These are phyloP conservation scores for Volvox carteri DNA, from an alignment of 163 green algal species.

Conservation along the genomic window DNA sequence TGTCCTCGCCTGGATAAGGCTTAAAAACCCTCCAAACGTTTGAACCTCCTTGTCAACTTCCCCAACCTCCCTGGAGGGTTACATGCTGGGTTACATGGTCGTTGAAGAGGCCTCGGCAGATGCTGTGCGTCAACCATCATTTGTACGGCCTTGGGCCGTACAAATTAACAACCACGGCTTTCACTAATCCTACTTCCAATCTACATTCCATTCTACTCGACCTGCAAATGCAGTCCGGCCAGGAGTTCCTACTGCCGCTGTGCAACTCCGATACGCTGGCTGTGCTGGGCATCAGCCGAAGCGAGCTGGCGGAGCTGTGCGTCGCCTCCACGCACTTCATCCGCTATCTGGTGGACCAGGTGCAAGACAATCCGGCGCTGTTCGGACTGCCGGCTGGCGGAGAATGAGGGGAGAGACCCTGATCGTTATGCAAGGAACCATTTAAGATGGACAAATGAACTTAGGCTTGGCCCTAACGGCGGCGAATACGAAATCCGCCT, in stretches of 20 bases:
- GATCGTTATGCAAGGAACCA: no score
- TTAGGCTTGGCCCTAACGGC: no score
- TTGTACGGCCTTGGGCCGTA: not conserved
- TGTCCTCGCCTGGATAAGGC: no score
- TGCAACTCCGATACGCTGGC: constrained; percentile 45
- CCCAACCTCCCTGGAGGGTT: not conserved
- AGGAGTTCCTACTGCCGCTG: constrained; percentile 62
- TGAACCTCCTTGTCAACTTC: not conserved
- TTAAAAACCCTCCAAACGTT: not conserved
- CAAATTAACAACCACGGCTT: not conserved
- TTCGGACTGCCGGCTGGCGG: constrained; percentile 47
- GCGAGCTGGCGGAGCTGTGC: constrained; percentile 57
- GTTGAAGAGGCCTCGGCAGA: not conserved
- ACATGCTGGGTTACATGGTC: not conserved
- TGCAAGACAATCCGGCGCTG: constrained; percentile 42
- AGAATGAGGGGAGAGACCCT: no score
- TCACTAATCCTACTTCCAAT: not conserved
- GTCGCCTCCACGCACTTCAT: constrained; percentile 58
- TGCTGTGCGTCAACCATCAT: no score
- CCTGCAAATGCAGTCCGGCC: constrained; percentile 18
- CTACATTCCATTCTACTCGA: not conserved
- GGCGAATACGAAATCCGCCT: no score
- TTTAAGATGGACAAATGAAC: no score
- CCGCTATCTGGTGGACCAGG: constrained; percentile 52
- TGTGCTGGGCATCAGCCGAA: constrained; percentile 44